These are phyloP conservation scores for Chimonanthus praecox DNA, from an alignment of 164 flowering plant genomes.

Conservation along the genomic window DNA sequence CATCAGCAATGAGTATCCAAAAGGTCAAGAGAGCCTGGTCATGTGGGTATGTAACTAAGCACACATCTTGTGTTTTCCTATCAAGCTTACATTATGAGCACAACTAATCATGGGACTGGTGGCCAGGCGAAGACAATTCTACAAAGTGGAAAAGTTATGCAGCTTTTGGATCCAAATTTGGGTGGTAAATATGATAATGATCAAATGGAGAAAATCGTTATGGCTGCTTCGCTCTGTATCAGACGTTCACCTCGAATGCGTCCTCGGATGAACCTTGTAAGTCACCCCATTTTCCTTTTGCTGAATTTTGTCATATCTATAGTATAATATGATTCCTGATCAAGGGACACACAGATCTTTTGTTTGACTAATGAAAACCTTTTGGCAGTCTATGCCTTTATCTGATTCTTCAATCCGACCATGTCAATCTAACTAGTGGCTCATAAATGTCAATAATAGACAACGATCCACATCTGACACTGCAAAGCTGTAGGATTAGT, in stretches of 20 bases:
- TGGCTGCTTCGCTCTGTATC: conserved; percentile 79
- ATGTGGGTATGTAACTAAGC: conserved; percentile 71
- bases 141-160: conserved; percentile 44
- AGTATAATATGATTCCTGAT: no score
- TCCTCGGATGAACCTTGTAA: conserved; percentile 74
- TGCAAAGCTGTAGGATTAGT: no score
- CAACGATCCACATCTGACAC: no score
- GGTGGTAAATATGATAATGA: conserved; percentile 41
- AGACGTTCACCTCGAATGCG: conserved; percentile 65
- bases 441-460: no score
- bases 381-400: no score
- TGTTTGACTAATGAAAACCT: no score
- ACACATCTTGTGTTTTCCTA: neutral
- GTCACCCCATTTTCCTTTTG: conserved; percentile 14
- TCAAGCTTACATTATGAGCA: conserved; percentile 3
- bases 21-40: conserved; percentile 90
- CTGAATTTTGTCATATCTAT: no score
- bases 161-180: conserved; percentile 62
- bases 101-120: conserved; percentile 1
- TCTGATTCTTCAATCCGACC: no score
- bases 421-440: no score
- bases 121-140: conserved; percentile 74
- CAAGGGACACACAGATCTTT: no score
- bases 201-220: conserved; percentile 69
- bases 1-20: conserved; percentile 59